A percentile compares a stretch with the other conserved stretches of the same genome.
Conservation (phyloP, 805 yeast genomes). For the Metschnikowia koreensis region DNA sequence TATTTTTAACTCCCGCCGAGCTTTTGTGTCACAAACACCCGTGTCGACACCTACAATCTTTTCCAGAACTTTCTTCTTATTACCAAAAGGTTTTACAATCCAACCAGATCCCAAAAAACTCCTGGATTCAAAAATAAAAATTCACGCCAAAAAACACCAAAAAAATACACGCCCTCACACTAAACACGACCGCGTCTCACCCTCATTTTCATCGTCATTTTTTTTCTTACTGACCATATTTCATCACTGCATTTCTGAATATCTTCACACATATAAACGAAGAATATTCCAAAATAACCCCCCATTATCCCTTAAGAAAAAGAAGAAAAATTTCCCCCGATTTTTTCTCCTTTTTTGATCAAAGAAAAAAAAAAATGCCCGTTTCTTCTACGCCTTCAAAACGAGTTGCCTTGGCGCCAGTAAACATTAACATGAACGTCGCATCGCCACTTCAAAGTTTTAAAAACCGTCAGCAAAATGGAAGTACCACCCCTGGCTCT, state of each 20-base stretch:
- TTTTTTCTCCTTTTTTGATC: background rate
- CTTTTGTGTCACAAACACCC: no score
- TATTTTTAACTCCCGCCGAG: no score
- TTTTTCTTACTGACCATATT: background rate
- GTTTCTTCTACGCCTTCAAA: conserved; percentile 23
- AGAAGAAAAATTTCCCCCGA: background rate
- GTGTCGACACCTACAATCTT: no score
- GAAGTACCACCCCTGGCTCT: background rate
- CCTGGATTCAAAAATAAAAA: no score
- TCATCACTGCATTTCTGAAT: background rate
- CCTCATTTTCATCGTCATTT: background rate
- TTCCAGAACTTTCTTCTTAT: no score
- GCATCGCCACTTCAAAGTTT: conserved; percentile 16
- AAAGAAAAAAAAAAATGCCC: conserved; percentile 11
- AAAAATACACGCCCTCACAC: background rate
- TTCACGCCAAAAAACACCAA: background rate
- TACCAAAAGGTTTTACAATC: no score
- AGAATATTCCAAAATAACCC: background rate
- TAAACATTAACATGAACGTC: conserved; percentile 31
- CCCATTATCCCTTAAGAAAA: background rate
- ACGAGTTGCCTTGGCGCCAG: conserved; percentile 39
- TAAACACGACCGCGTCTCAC: background rate
- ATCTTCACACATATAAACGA: background rate
- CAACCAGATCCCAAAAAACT: no score
- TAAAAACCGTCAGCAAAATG: conserved; percentile 11